phyloP scores from a whole-genome alignment of 805 yeast species.

The Saccharomycopsis microspora region DNA sequence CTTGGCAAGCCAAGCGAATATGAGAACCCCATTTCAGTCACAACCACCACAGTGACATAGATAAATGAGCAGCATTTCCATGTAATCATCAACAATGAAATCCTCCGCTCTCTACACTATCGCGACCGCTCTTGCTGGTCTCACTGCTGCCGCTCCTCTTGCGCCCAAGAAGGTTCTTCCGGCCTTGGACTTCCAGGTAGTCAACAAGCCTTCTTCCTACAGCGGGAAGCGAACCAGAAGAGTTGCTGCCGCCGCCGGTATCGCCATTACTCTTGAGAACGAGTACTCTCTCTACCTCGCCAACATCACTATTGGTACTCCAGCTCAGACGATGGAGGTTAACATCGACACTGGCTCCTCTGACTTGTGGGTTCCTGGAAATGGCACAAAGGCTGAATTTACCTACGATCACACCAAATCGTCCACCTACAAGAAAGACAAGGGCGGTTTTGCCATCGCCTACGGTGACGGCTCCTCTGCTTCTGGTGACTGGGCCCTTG shows the following conservation, averaged over 20 bases:
- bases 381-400: constrained; percentile 17
- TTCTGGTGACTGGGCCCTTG: constrained; percentile 32
- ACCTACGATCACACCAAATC: constrained; percentile 24
- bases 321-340: constrained; percentile 30
- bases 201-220: too few species aligned
- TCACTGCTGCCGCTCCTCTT: too few species aligned
- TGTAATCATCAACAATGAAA: too few species aligned
- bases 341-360: constrained; percentile 40
- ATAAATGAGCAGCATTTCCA: too few species aligned
- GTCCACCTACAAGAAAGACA: constrained; percentile 23
- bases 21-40: too few species aligned
- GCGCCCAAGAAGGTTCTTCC: too few species aligned
- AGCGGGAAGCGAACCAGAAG: not conserved
- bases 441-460: constrained; percentile 26
- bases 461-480: constrained; percentile 44
- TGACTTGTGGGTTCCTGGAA: constrained; percentile 34
- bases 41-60: too few species aligned
- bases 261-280: constrained; percentile 25
- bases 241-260: not conserved
- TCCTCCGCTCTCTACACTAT: too few species aligned
- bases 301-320: constrained; percentile 32
- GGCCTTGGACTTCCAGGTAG: too few species aligned
- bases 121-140: too few species aligned
- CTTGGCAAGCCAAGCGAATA: too few species aligned
- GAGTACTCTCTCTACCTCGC: constrained; percentile 34